Evolutionary conservation across 2,329 filamentous ascomycete genomes (phyloP), one percentile per base, ranked within the genome.

Genomic region (Teratosphaeria viscida): DNA sequence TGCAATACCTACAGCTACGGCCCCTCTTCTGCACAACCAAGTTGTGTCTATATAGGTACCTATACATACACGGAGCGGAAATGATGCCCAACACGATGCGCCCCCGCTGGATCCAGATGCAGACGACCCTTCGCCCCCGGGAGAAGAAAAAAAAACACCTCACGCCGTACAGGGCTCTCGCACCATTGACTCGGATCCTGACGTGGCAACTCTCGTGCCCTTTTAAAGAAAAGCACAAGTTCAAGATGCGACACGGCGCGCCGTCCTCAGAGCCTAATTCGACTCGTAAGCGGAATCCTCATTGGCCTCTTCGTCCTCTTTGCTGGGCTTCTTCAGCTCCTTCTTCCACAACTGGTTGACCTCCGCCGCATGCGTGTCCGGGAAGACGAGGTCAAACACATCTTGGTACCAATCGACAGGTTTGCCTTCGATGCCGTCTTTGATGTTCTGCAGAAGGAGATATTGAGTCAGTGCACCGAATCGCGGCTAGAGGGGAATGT

Each of bases 381-480:
- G 85, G 79, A 99, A 99, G 66, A 97, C 85, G 62, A 96, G 81
- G 63, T 92, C 83, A 73, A 96, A 97, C 56, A 99, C 90, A 66
- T 99, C 91, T 6, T 82, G 82, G 78, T 97, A 99, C 94, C 94
- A 99, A 70, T 83, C 86, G 19, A 92, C 92, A 0, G 94, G 88
- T 66, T 87, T 89, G 69, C 95, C 94, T 75, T 96, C 87, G 63
- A 99, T 89, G 66, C 91, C 92, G 70, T 95, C 84, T 78, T 97
- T 99, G 79, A 99, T 99, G 72, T 97, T 97, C 94, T 99, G 73
- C 19, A 26, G 5, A 10, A 61, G 39, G 59, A 57, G 57, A 54
- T 57, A 47, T 1, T 47, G 14, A 52, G 58, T 62, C 49, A 62
- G 64, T 59, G 56, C 23, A 43, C 5, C 11, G 39, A 54, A 29